A percentile compares a stretch with the other conserved stretches of the same genome.
Conservation (phyloP, 345 rosid genomes). For the Eucalyptus urophylla region DNA sequence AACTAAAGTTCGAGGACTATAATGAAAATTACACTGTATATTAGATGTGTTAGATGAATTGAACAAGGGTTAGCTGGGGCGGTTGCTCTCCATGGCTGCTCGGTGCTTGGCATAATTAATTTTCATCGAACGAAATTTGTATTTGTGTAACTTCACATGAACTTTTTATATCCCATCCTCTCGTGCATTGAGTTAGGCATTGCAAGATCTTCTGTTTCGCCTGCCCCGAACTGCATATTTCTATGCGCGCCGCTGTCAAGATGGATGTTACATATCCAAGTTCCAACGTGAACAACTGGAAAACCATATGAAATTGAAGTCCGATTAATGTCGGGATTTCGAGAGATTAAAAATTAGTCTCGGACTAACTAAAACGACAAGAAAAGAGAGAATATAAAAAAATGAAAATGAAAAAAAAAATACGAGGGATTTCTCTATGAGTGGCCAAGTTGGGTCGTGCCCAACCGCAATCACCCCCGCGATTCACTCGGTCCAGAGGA, state of each 20-base stretch:
- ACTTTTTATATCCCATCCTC: not conserved
- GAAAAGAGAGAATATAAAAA: not conserved
- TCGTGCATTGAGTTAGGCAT: not conserved
- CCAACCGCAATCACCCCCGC: not conserved
- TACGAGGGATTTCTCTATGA: not conserved
- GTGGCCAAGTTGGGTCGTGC: not conserved
- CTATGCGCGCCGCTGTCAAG: not conserved
- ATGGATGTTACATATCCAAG: not conserved
- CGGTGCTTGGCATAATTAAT: not conserved
- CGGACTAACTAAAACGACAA: not conserved
- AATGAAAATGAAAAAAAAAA: not conserved
- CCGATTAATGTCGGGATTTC: not conserved
- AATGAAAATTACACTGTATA: too few species aligned
- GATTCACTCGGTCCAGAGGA: not conserved
- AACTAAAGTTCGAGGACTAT: too few species aligned
- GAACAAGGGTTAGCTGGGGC: not conserved
- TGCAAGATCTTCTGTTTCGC: not conserved
- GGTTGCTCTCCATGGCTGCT: not conserved
- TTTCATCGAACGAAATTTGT: not conserved
- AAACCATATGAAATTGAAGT: not conserved
- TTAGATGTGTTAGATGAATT: not conserved
- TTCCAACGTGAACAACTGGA: not conserved
- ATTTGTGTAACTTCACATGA: not conserved
- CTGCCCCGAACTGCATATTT: too few species aligned
- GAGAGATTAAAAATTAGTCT: not conserved